Conservation (phyloP, 257 asterid species). For the Capsicum pubescens region DNA sequence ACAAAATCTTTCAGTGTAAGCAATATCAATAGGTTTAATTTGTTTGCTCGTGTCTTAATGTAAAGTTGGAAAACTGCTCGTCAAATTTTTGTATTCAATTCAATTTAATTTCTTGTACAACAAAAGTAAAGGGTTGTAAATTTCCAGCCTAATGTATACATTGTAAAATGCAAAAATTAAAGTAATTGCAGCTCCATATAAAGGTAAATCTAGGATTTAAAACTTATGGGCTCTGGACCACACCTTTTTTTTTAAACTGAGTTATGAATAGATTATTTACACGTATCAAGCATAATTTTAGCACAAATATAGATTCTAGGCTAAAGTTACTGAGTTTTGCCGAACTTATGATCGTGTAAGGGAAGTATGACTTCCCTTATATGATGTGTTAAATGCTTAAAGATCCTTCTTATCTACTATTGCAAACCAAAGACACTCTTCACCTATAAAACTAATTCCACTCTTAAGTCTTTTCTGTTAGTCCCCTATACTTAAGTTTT, state of each 20-base stretch:
- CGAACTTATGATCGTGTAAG: not conserved
- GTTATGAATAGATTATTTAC: not conserved
- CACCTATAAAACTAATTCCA: not conserved
- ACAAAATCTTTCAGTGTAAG: not conserved
- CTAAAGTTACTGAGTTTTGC: not conserved
- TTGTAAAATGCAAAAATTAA: not conserved
- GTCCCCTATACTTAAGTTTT: too few relatives aligned
- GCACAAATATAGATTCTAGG: not conserved
- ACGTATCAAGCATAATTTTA: not conserved
- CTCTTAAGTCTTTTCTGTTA: not conserved
- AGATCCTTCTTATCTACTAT: not conserved
- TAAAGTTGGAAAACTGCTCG: not conserved
- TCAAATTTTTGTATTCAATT: not conserved
- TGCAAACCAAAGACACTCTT: not conserved
- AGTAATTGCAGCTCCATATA: not conserved
- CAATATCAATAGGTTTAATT: not conserved
- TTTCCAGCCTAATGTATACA: not conserved
- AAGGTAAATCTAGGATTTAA: not conserved
- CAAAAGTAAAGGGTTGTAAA: not conserved
- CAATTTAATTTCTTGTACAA: not conserved
- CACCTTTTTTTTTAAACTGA: not conserved
- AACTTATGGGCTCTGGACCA: not conserved
- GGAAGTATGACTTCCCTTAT: not conserved
- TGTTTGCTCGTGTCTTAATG: not conserved
- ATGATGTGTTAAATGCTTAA: not conserved